Evolutionary conservation across 2,329 filamentous ascomycete genomes (phyloP).

Genomic region (Aureobasidium sp.): DNA sequence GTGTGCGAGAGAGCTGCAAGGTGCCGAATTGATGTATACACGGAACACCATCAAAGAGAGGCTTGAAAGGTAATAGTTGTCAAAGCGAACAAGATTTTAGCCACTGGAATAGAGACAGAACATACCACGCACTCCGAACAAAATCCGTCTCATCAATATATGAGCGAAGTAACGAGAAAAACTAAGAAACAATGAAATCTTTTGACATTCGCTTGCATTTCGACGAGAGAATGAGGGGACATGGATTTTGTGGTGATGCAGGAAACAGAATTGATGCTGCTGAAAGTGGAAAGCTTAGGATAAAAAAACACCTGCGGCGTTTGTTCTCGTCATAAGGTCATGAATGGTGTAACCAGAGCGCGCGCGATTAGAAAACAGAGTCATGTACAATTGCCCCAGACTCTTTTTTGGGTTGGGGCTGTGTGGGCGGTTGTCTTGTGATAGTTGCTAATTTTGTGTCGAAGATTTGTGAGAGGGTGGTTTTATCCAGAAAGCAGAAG

Average conservation of each 20-base stretch:
- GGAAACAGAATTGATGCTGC: not conserved
- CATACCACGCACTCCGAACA: not conserved
- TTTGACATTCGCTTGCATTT: slow-evolving; percentile 7
- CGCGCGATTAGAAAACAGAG: not conserved
- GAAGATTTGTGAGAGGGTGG: not conserved
- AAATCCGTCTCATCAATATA: not conserved
- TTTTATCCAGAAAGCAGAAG: not conserved
- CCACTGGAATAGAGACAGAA: not conserved
- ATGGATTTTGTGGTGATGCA: slow-evolving; percentile 4
- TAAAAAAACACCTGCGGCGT: slow-evolving; percentile 1
- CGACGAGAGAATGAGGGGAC: not conserved
- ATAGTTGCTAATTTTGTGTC: slow-evolving; percentile 1
- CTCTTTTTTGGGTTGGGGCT: not conserved
- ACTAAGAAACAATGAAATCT: not conserved
- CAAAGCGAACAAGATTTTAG: not conserved
- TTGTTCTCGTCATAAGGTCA: slow-evolving; percentile 10
- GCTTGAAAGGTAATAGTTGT: not conserved
- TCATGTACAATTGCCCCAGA: slow-evolving; percentile 2
- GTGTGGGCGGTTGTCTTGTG: not conserved
- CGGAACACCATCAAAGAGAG: not conserved
- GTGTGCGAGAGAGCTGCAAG: not conserved
- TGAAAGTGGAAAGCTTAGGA: not conserved
- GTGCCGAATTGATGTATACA: not conserved
- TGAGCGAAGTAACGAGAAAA: not conserved
- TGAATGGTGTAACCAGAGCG: slow-evolving; percentile 2